Percentiles rank a stretch among this genome's conserved stretches.
These are phyloP conservation scores for Ganoderma leucocontextum DNA, from an alignment of 1,284 basidiomycete genomes.

Conservation along the genomic window DNA sequence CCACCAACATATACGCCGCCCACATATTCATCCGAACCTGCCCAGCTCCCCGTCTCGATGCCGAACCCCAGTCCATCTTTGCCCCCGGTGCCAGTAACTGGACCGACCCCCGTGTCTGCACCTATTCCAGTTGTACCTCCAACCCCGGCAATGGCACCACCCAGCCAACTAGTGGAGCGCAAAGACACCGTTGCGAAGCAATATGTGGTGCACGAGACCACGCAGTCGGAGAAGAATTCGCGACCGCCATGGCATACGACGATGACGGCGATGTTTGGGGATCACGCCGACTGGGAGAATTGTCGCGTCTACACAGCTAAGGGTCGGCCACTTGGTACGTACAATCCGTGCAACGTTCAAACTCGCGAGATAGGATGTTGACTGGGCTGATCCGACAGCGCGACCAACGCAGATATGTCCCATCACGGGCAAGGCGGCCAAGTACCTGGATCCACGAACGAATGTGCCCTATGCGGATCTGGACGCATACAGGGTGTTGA, in stretches of 20 bases:
- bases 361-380: not conserved
- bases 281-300: constrained; percentile 75
- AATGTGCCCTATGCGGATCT: constrained; percentile 80
- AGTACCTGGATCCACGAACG: constrained; percentile 79
- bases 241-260: constrained; percentile 74
- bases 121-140: constrained; percentile 28
- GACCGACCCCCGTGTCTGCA: constrained; percentile 4
- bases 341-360: not conserved
- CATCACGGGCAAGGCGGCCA: constrained; percentile 69
- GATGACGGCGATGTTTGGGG: constrained; percentile 81
- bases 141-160: constrained; percentile 28
- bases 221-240: constrained; percentile 52
- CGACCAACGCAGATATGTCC: constrained; percentile 69
- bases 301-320: constrained; percentile 68
- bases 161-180: constrained; percentile 41
- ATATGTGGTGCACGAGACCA: constrained; percentile 69
- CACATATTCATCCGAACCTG: not conserved
- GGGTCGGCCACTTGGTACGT: constrained; percentile 66
- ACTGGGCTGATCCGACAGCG: constrained; percentile 46
- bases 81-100: not conserved
- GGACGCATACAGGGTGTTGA: constrained; percentile 70
- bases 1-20: not conserved
- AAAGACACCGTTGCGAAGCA: constrained; percentile 63
- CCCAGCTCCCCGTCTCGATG: not conserved
- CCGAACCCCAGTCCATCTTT: not conserved